phyloP scores from a whole-genome alignment of 108 stramenopile species.

The Fistulifera pelliculosa region DNA sequence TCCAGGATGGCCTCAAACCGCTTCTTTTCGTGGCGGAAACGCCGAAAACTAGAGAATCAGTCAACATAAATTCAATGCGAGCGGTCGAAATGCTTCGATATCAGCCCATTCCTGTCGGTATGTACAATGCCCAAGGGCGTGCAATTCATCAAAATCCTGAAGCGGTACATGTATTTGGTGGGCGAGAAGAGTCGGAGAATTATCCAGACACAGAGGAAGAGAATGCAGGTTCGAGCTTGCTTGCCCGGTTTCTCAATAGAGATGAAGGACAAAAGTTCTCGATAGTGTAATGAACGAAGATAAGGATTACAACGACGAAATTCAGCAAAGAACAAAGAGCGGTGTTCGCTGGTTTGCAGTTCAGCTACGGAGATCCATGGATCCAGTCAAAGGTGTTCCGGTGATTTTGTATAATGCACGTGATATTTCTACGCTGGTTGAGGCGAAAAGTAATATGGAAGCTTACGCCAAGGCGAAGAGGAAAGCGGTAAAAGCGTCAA shows the following conservation, averaged over 20 bases:
- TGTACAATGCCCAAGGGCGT: conserved; percentile 13
- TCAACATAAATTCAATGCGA: too few relatives aligned
- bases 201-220: background rate
- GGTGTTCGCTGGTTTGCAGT: conserved; percentile 24
- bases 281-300: conserved; percentile 4
- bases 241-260: conserved; percentile 23
- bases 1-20: background rate
- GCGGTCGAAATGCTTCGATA: background rate
- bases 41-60: too few relatives aligned
- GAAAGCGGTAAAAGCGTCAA: conserved; percentile 19
- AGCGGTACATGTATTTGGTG: conserved; percentile 1
- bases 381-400: conserved; percentile 22
- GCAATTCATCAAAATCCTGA: conserved; percentile 22
- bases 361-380: conserved; percentile 22
- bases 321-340: conserved; percentile 14
- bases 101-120: conserved; percentile 18
- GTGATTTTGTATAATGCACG: conserved; percentile 24
- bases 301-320: conserved; percentile 10
- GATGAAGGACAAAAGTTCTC: conserved; percentile 17
- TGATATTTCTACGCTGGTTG: conserved; percentile 20
- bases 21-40: too few relatives aligned
- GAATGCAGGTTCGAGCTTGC: conserved; percentile 3
- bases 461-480: conserved; percentile 12
- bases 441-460: too few relatives aligned
- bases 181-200: background rate